Evolutionary conservation across 371 early-diverging fungal genomes (phyloP), one percentile per base, ranked within the genome.

Genomic region (Mucor lusitanicus): DNA sequence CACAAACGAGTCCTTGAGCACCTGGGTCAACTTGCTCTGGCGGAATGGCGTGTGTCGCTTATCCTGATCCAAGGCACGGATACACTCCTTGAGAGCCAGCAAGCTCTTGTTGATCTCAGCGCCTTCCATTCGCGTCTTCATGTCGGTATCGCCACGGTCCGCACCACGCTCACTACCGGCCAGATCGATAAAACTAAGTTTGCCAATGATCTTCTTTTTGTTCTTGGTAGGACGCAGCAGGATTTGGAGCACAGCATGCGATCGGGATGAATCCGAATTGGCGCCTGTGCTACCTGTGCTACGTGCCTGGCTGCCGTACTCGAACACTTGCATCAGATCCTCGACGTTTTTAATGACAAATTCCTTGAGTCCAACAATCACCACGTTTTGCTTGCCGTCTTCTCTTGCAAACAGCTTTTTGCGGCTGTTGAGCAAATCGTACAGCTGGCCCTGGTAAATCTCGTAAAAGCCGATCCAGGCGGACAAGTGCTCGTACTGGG

Each of bases 91-190:
- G 54, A 99, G 79, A 1, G 98, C 99, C 58, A 99, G 80, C 61
- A 99, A 80, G 73, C 96, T 95, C 85, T 98, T 99, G 87, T 99
- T 99, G 83, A 99, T 99, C 79, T 98, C 99, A 2, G 98, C 93
- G 15, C 99, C 99, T 80, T 99, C 99, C 95, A 95, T 95, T 69
- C 94, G 77, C 6, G 97, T 97, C 78, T 95, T 91, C 56, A 88
- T 84, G 81, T 96, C 92, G 0, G 94, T 84, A 37, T 95, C 95
- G 23, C 97, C 98, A 61, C 99, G 91, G 77, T 99, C 99, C 6
- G 97, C 95, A 30, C 99, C 90, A 61, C 97, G 87, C 65, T 97
- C 97, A 65, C 93, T 92, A 37, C 97, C 97, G 6, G 97, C 97
- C 46, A 97, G 68, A 73, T 97, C 97, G 61, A 96, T 94, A 68